Evolutionary conservation across 768 basidiomycete genomes (phyloP), one percentile per base, ranked within the genome.

Genomic region (Phlebiopsis gigantea): DNA sequence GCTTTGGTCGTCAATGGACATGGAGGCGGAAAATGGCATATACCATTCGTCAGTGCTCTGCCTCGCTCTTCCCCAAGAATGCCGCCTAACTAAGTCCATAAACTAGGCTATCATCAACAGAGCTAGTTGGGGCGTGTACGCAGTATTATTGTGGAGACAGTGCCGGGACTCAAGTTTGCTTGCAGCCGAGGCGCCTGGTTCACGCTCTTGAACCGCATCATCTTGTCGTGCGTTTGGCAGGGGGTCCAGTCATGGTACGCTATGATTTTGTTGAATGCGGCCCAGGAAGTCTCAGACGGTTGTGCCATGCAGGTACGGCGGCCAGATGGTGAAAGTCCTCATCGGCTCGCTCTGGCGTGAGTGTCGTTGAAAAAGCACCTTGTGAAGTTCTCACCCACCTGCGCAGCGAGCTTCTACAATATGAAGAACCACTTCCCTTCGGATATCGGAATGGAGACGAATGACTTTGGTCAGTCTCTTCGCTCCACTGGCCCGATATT

Each of bases 331-430:
- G 10, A 71, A 71, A 50, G 61, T 68, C 19, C 65, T 71, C 65
- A 71, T 71, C 42, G 69, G 68, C 6, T 58, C 69, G 14, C 66
- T 71, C 2, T 71, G 68, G 69, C 68, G 69, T 69, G 59, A 30
- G 64, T 41, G 21, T n/a, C 2, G 7, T 6, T 1, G 26, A 30
- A 10, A 31, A 19, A 31, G 14, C 19, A 6, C n/a, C 29, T 28
- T 31, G 9, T n/a, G 30, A 10, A 8, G 14, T 12, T n/a, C 39
- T 51, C 12, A 57, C 1, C 3, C 15, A 2, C 5, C 15, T 46
- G 8, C 15, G 15, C 43, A 71, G 69, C 69, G 24, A 69, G 69
- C 53, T 69, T 71, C 53, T 71, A 71, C 56, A 61, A 55, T 30
- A 56, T 71, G 61, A 68, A 63, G 50, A 69, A 69, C 46, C 62